phyloP scores from a whole-genome alignment of 345 rosid genomes.

The Zanthoxylum bungeanum region DNA sequence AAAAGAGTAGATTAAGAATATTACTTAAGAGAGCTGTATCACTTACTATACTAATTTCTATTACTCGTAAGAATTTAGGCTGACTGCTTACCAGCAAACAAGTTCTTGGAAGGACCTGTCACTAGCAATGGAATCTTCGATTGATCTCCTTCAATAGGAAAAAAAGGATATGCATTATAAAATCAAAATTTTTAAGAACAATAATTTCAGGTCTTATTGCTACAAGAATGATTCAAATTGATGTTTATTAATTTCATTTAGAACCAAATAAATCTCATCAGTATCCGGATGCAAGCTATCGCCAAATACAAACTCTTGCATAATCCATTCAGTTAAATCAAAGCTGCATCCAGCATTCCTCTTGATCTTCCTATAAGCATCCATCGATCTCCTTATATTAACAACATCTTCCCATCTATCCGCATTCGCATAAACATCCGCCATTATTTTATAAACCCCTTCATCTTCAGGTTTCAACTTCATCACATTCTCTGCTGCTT shows the following conservation, averaged over 20 bases:
- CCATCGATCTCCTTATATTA: constrained; percentile 47
- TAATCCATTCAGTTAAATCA: constrained; percentile 38
- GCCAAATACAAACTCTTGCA: constrained; percentile 36
- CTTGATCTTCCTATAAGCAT: constrained; percentile 38
- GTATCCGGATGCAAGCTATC: constrained; percentile 33
- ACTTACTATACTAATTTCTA: no score
- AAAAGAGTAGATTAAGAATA: no score
- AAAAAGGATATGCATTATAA: no score
- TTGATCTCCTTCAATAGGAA: background rate
- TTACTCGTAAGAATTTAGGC: background rate
- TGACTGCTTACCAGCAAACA: background rate
- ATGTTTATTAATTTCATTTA: constrained; percentile 36
- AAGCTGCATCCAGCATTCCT: constrained; percentile 52
- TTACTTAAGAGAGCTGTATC: no score
- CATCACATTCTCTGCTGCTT: constrained; percentile 61
- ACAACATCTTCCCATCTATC: constrained; percentile 70
- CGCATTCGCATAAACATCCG: constrained; percentile 56
- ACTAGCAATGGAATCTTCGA: background rate
- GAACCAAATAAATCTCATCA: constrained; percentile 27
- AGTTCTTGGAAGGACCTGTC: background rate
- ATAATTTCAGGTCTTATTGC: background rate
- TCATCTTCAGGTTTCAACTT: constrained; percentile 63
- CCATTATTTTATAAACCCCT: constrained; percentile 68
- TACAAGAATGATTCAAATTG: constrained; percentile 12
- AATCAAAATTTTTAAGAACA: background rate